A percentile compares a stretch with the other conserved stretches of the same genome.
Conservation (phyloP, 2,329 filamentous ascomycete species). For the Samsoniella hepiali region DNA sequence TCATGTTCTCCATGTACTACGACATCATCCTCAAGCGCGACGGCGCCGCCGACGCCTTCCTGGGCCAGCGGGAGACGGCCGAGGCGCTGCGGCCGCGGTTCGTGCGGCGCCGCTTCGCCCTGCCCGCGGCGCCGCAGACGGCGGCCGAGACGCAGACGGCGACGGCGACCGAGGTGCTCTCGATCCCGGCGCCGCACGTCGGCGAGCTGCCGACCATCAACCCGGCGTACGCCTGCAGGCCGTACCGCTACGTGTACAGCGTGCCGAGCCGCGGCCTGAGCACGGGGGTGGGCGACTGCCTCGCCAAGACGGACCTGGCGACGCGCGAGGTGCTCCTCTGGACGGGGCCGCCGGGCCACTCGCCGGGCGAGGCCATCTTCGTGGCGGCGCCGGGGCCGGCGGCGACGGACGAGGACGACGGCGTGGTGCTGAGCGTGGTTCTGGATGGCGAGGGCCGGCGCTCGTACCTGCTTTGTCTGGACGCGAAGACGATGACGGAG, state of each 20-base stretch:
- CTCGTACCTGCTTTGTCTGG: conserved; percentile 60
- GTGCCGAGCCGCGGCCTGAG: conserved; percentile 50
- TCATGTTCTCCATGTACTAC: conserved; percentile 62
- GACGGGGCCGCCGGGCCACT: conserved; percentile 51
- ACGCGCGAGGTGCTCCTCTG: conserved; percentile 48
- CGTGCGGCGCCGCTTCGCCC: conserved; percentile 6
- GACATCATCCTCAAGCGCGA: conserved; percentile 54
- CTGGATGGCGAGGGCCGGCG: conserved; percentile 50
- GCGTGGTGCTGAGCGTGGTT: conserved; percentile 54
- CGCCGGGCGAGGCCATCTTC: conserved; percentile 63
- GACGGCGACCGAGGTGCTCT: conserved; percentile 25
- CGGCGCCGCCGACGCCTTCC: conserved; percentile 6
- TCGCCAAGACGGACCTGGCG: conserved; percentile 57
- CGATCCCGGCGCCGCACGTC: conserved; percentile 37
- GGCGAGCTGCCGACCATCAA: conserved; percentile 63
- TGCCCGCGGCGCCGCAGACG: background rate
- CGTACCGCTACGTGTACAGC: conserved; percentile 55
- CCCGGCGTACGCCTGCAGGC: conserved; percentile 44
- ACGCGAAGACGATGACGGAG: conserved; percentile 56
- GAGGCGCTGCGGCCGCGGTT: conserved; percentile 21
- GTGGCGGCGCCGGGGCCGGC: conserved; percentile 36
- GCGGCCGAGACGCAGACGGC: background rate
- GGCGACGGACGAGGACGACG: conserved; percentile 50
- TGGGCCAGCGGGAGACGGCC: conserved; percentile 30
- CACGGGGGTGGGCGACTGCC: conserved; percentile 50